A percentile compares a stretch with the other conserved stretches of the same genome.
Conservation (phyloP, 345 rosid genomes). For the Rubroshorea leprosula region DNA sequence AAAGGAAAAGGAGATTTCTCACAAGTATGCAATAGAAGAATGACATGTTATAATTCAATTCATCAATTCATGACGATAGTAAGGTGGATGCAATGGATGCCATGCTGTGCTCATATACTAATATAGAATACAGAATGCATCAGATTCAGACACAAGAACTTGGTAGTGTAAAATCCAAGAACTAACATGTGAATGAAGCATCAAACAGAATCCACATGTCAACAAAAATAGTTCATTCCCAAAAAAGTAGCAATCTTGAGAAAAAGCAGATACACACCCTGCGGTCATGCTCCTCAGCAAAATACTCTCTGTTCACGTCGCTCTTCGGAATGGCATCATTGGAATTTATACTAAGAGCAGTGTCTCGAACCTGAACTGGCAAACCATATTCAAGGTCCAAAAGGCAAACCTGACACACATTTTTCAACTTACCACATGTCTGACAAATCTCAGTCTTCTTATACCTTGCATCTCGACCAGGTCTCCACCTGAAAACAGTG, state of each 20-base stretch:
- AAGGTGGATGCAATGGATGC: no score
- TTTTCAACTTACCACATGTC: constrained; percentile 84
- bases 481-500: constrained; percentile 94
- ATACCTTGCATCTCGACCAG: constrained; percentile 82
- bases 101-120: no score
- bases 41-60: no score
- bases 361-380: constrained; percentile 92
- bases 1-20: neutral
- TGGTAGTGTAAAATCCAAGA: no score
- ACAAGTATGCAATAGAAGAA: no score
- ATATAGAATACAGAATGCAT: no score
- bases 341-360: constrained; percentile 74
- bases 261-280: constrained; percentile 37
- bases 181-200: no score
- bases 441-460: constrained; percentile 90
- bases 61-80: no score
- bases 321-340: constrained; percentile 88
- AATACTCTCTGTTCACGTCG: constrained; percentile 83
- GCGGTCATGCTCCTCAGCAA: constrained; percentile 94
- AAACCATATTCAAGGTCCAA: constrained; percentile 92
- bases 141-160: no score
- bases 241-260: neutral
- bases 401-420: constrained; percentile 95
- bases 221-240: neutral
- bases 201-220: neutral